Conservation (phyloP, 495 filamentous ascomycete species). For the Penicillium pancosmium region DNA sequence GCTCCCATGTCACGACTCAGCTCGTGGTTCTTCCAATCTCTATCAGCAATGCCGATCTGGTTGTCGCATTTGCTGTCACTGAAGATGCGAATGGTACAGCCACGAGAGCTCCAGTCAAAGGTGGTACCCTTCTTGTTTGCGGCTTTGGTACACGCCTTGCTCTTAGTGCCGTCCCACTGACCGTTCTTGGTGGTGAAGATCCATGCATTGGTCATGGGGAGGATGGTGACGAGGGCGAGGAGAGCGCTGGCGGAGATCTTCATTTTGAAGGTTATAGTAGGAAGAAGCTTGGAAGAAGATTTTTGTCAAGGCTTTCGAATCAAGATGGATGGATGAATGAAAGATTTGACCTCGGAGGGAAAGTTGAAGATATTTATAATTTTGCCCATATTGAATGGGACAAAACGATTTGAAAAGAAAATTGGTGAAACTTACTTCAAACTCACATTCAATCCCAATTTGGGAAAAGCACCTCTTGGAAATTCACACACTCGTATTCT, state of each 20-base stretch:
- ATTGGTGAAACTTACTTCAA: background rate
- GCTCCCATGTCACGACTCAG: background rate
- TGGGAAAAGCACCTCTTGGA: no score
- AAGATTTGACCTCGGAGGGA: background rate
- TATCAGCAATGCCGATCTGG: constrained; percentile 3
- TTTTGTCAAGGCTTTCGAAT: background rate
- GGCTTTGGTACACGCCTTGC: background rate
- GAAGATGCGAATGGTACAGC: constrained; percentile 1
- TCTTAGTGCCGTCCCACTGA: background rate
- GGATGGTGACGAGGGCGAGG: constrained; percentile 1
- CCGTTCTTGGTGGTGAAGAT: background rate
- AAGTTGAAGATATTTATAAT: background rate
- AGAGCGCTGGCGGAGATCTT: constrained; percentile 1
- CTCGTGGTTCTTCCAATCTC: background rate
- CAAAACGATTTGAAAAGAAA: background rate
- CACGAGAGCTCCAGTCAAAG: background rate
- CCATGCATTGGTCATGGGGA: background rate
- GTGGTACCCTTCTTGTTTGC: background rate
- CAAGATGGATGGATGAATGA: background rate
- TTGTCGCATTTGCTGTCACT: background rate
- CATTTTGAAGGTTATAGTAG: background rate
- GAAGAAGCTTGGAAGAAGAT: background rate
- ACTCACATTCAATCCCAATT: background rate
- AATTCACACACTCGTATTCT: background rate
- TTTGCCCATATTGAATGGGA: background rate